phyloP scores from a whole-genome alignment of 805 yeast genomes.

The Scheffersomyces lignosus region DNA sequence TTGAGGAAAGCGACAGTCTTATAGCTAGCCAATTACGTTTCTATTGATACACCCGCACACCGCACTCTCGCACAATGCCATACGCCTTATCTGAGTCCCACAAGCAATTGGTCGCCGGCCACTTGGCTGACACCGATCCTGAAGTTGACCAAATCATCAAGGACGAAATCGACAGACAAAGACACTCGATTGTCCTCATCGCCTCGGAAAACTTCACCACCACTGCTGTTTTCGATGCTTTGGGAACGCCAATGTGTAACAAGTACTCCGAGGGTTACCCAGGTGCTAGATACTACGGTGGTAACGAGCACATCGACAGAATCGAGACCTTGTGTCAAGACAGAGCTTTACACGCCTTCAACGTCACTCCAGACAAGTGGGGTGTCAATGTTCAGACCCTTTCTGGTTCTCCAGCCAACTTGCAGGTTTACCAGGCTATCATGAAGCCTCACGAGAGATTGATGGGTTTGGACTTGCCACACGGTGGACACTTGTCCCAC shows the following conservation, averaged over 20 bases:
- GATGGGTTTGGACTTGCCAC: constrained; percentile 97
- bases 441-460: constrained; percentile 88
- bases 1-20: no score
- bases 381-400: constrained; percentile 96
- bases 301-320: constrained; percentile 91
- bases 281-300: constrained; percentile 97
- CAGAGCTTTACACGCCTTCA: constrained; percentile 85
- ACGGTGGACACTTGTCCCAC: constrained; percentile 97
- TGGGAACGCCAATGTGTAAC: constrained; percentile 96
- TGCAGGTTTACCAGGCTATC: constrained; percentile 87
- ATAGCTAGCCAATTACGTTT: no score
- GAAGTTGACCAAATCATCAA: constrained; percentile 79
- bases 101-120: constrained; percentile 56
- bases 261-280: constrained; percentile 99
- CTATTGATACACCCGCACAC: no score
- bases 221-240: constrained; percentile 87
- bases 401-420: constrained; percentile 96
- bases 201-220: constrained; percentile 97
- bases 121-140: constrained; percentile 72
- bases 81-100: constrained; percentile 52
- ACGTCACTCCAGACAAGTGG: constrained; percentile 78
- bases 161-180: constrained; percentile 81
- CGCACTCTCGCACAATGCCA: constrained; percentile 25
- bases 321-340: constrained; percentile 88
- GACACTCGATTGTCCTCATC: constrained; percentile 86